Conservation (phyloP, 768 basidiomycete species). For the Psilocybe cubensis region DNA sequence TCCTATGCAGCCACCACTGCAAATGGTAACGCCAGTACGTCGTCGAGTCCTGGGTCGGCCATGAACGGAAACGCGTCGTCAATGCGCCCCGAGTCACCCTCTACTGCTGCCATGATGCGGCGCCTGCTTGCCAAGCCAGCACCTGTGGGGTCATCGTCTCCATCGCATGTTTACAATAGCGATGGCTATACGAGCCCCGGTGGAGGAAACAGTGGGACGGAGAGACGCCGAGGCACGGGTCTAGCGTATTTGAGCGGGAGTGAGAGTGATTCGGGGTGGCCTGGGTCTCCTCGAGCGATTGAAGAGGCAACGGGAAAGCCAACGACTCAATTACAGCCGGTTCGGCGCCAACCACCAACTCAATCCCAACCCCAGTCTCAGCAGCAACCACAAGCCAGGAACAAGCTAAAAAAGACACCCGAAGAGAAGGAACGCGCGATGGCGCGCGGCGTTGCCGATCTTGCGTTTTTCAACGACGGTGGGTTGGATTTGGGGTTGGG, state of each 20-base stretch:
- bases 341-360: too few species aligned
- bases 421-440: neutral
- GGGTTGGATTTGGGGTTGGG: conserved; percentile 5
- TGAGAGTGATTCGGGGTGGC: conserved; percentile 15
- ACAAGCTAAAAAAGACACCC: neutral
- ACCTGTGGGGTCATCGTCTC: neutral
- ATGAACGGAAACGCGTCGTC: neutral
- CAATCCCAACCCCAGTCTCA: neutral
- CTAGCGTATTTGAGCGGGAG: conserved; percentile 12
- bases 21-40: too few species aligned
- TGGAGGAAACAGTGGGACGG: neutral
- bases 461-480: neutral
- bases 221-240: neutral
- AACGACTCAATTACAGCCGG: too few species aligned
- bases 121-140: conserved; percentile 37
- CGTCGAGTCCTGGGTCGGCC: neutral
- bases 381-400: neutral
- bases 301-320: too few species aligned
- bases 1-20: neutral
- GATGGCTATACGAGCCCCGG: neutral
- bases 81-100: conserved; percentile 15
- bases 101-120: conserved; percentile 31
- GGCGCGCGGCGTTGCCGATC: neutral
- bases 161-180: neutral
- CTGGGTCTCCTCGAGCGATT: neutral